Conservation (phyloP, 192 early-diverging fungal genomes). For the Polychytrium aggregatum region DNA sequence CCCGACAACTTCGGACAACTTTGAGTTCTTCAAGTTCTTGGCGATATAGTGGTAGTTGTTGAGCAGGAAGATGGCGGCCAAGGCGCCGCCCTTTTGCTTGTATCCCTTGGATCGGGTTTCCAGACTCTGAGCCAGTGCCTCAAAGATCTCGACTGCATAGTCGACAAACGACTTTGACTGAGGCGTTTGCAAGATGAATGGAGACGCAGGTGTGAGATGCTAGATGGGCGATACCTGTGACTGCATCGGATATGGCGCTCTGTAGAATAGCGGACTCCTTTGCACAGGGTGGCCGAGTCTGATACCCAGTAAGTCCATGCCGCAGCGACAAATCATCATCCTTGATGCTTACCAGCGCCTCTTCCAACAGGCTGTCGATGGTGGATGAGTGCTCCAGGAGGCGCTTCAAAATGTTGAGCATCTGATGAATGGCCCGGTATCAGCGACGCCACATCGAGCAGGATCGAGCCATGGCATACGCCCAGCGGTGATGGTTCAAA, state of each 20-base stretch:
- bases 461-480: background rate
- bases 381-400: slow-evolving; percentile 25
- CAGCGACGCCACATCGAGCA: background rate
- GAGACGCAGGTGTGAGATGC: no score
- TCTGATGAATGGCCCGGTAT: slow-evolving; percentile 12
- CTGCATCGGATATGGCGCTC: no score
- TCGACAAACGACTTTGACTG: slow-evolving; percentile 9
- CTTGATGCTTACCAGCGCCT: no score
- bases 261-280: no score
- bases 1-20: slow-evolving; percentile 39
- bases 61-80: slow-evolving; percentile 60
- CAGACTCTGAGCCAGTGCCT: slow-evolving; percentile 43
- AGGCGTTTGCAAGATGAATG: slow-evolving; percentile 2
- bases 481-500: background rate
- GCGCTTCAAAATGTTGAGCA: slow-evolving; percentile 32
- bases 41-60: slow-evolving; percentile 75
- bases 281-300: no score
- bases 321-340: no score
- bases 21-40: slow-evolving; percentile 43
- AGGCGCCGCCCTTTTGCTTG: slow-evolving; percentile 53
- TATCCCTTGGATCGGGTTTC: slow-evolving; percentile 60
- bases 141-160: slow-evolving; percentile 24
- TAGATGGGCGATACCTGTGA: no score
- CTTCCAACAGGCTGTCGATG: no score
- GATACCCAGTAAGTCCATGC: no score